A percentile compares a stretch with the other conserved stretches of the same genome.
These are phyloP conservation scores for Chloris gayana DNA, from an alignment of 176 grass and related monocot genomes.

Conservation along the genomic window DNA sequence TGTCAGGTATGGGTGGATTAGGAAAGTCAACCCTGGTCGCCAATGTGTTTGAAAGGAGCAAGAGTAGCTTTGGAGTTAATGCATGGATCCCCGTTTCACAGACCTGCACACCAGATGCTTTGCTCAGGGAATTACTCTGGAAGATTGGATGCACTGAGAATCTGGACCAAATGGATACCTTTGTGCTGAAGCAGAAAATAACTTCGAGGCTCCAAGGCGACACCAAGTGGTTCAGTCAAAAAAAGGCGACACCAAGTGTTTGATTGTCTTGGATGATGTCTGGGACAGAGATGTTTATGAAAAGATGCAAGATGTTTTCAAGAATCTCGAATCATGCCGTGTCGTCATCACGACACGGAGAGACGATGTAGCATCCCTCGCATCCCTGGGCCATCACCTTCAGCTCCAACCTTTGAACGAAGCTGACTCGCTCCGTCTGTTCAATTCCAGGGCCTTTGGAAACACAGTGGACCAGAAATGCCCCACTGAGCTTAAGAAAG, in stretches of 20 bases:
- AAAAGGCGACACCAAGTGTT: slow-evolving; percentile 15
- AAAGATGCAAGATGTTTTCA: neutral
- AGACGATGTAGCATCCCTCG: slow-evolving; percentile 13
- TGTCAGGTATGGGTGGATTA: slow-evolving; percentile 64
- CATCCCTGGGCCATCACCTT: neutral
- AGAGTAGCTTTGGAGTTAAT: slow-evolving; percentile 19
- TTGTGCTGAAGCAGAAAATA: neutral
- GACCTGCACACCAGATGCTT: slow-evolving; percentile 2
- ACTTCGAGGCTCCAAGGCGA: neutral
- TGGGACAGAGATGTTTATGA: neutral
- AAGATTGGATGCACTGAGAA: neutral
- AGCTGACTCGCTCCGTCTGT: neutral
- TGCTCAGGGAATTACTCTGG: slow-evolving; percentile 41
- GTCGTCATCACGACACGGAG: slow-evolving; percentile 3
- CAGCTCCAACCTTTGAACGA: neutral
- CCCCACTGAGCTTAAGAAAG: neutral
- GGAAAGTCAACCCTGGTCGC: slow-evolving; percentile 66
- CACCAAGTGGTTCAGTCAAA: too few relatives aligned
- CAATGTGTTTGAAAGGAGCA: slow-evolving; percentile 43
- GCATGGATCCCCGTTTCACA: slow-evolving; percentile 51
- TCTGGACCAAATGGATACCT: slow-evolving; percentile 1
- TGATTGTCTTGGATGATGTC: slow-evolving; percentile 46
- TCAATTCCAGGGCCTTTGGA: neutral
- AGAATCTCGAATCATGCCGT: neutral
- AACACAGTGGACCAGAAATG: neutral